Evolutionary conservation across 352 stramenopile genomes (phyloP).

Genomic region (Pythium coloratum): DNA sequence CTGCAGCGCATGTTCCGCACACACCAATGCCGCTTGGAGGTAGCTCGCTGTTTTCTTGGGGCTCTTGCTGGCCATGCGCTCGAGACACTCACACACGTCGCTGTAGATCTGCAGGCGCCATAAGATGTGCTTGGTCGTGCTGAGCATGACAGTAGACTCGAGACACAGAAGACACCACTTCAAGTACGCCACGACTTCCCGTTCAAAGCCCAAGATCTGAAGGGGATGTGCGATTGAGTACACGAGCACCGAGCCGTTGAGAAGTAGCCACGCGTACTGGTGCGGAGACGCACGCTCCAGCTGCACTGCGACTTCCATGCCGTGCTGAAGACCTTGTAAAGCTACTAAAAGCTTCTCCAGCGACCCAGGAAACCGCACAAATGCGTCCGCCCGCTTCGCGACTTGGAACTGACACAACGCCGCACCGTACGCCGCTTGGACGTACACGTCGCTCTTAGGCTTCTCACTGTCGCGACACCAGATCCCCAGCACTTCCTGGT

Average conservation of each 20-base stretch:
- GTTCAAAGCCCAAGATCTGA: slow-evolving; percentile 44
- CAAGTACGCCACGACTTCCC: slow-evolving; percentile 54
- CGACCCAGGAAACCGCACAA: slow-evolving; percentile 46
- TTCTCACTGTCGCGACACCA: neutral
- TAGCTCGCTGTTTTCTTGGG: slow-evolving; percentile 20
- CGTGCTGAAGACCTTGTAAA: slow-evolving; percentile 37
- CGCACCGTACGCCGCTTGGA: slow-evolving; percentile 45
- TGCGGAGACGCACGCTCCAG: slow-evolving; percentile 37
- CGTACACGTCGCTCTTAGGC: slow-evolving; percentile 24
- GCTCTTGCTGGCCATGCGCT: slow-evolving; percentile 44
- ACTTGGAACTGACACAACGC: slow-evolving; percentile 45
- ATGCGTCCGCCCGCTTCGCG: slow-evolving; percentile 35
- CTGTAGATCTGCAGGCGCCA: slow-evolving; percentile 66
- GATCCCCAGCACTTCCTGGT: slow-evolving; percentile 32
- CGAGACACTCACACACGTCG: slow-evolving; percentile 58
- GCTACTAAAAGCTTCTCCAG: slow-evolving; percentile 49
- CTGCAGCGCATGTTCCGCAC: slow-evolving; percentile 42
- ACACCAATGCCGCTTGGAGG: slow-evolving; percentile 41
- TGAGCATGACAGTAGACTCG: slow-evolving; percentile 52
- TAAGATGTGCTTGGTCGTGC: slow-evolving; percentile 61
- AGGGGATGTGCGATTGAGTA: slow-evolving; percentile 56
- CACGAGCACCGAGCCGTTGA: slow-evolving; percentile 67
- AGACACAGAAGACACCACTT: slow-evolving; percentile 65
- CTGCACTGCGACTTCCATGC: slow-evolving; percentile 42
- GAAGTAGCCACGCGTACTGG: slow-evolving; percentile 51